Percentiles rank a stretch among this genome's conserved stretches.
These are phyloP conservation scores for Debaryomycetaceae sp. DNA, from an alignment of 1,139 yeast species.

Conservation along the genomic window DNA sequence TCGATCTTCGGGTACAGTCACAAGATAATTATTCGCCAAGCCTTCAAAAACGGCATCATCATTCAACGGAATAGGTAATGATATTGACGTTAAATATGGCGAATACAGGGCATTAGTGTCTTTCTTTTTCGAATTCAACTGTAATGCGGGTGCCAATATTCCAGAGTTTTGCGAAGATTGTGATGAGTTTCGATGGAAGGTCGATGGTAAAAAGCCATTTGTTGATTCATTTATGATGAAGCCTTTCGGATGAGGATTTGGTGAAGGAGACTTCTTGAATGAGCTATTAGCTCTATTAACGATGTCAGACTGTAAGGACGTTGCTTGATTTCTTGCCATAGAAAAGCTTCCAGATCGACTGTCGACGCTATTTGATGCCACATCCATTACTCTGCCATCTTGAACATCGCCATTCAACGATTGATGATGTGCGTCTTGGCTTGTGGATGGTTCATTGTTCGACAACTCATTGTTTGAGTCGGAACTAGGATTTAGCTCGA, in stretches of 20 bases:
- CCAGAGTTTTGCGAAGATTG: slow-evolving; percentile 38
- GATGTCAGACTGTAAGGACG: not conserved
- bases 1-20: slow-evolving; percentile 47
- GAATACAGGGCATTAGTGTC: slow-evolving; percentile 14
- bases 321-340: not conserved
- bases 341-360: not conserved
- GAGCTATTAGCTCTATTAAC: not conserved
- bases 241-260: not conserved
- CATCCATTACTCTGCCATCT: not conserved
- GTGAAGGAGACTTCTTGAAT: not conserved
- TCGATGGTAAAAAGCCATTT: not conserved
- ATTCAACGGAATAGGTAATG: slow-evolving; percentile 40
- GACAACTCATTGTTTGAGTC: not conserved
- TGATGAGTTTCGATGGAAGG: slow-evolving; percentile 29
- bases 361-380: not conserved
- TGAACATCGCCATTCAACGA: not conserved
- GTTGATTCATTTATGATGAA: not conserved
- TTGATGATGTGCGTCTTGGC: not conserved
- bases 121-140: not conserved
- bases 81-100: slow-evolving; percentile 45
- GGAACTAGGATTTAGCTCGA: slow-evolving; percentile 17
- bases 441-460: not conserved
- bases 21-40: slow-evolving; percentile 40
- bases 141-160: slow-evolving; percentile 5
- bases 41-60: slow-evolving; percentile 42